Evolutionary conservation across 2,329 filamentous ascomycete genomes (phyloP).

Genomic region (Cladophialophora yegresii): DNA sequence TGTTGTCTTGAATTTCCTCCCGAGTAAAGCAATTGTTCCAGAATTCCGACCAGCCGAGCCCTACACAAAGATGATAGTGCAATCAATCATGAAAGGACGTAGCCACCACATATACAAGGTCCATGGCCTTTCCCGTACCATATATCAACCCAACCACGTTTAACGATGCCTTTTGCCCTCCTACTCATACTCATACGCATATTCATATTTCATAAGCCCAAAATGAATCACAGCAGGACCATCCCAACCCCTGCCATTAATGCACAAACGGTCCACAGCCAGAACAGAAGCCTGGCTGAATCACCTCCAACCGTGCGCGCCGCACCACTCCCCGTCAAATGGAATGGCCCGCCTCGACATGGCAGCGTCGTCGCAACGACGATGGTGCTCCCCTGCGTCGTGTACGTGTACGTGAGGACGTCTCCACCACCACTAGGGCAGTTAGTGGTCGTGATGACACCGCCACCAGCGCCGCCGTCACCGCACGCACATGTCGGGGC

Average conservation of each 20-base stretch:
- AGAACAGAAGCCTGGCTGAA: neutral
- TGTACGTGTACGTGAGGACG: slow-evolving; percentile 16
- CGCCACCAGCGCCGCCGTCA: neutral
- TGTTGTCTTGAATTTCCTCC: neutral
- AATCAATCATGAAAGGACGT: neutral
- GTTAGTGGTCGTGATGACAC: neutral
- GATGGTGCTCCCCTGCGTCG: slow-evolving; percentile 11
- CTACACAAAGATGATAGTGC: neutral
- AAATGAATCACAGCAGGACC: slow-evolving; percentile 2
- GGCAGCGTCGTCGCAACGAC: slow-evolving; percentile 13
- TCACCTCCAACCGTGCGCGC: neutral
- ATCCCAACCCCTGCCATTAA: slow-evolving; percentile 8
- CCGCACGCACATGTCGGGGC: slow-evolving; percentile 3
- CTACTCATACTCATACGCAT: neutral
- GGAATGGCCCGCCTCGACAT: slow-evolving; percentile 4
- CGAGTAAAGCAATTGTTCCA: neutral
- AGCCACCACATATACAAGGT: neutral
- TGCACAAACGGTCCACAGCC: slow-evolving; percentile 1
- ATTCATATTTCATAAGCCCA: neutral
- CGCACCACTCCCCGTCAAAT: slow-evolving; percentile 10
- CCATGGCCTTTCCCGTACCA: neutral
- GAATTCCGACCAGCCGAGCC: neutral
- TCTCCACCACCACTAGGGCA: neutral
- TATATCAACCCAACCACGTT: neutral
- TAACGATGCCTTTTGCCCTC: neutral